Evolutionary conservation across 495 filamentous ascomycete genomes (phyloP).

Genomic region (Aspergillus haitiensis): DNA sequence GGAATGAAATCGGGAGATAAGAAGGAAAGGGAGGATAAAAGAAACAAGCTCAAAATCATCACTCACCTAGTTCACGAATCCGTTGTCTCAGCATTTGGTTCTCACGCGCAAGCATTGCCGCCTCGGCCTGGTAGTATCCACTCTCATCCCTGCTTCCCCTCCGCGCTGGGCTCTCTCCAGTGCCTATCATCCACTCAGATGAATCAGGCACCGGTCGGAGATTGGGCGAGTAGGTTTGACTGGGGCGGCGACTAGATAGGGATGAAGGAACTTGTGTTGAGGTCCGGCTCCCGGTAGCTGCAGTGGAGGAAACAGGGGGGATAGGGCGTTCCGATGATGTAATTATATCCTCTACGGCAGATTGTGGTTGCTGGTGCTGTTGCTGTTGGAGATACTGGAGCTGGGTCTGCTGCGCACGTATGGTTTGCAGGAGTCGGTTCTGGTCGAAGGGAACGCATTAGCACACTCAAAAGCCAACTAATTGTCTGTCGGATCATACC

Average conservation of each 20-base stretch:
- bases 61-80: slow-evolving; percentile 70
- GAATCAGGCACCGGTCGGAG: slow-evolving; percentile 35
- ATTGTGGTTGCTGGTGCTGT: slow-evolving; percentile 33
- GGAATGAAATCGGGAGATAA: neutral
- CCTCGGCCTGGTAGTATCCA: slow-evolving; percentile 90
- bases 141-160: slow-evolving; percentile 69
- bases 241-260: slow-evolving; percentile 53
- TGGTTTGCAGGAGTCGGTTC: slow-evolving; percentile 89
- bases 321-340: slow-evolving; percentile 64
- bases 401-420: slow-evolving; percentile 82
- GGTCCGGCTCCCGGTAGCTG: slow-evolving; percentile 29
- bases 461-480: neutral
- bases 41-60: slow-evolving; percentile 2
- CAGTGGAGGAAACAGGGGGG: slow-evolving; percentile 42
- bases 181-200: slow-evolving; percentile 31
- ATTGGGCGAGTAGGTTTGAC: slow-evolving; percentile 40
- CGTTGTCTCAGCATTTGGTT: slow-evolving; percentile 90
- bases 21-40: neutral
- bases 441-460: slow-evolving; percentile 28
- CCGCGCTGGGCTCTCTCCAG: slow-evolving; percentile 33
- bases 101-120: slow-evolving; percentile 79
- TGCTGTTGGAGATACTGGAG: slow-evolving; percentile 63
- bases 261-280: slow-evolving; percentile 42
- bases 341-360: slow-evolving; percentile 62
- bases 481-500: slow-evolving; percentile 37